Percentiles rank a stretch among this genome's conserved stretches.
These are phyloP conservation scores for Zymoseptoria ardabiliae DNA, from an alignment of 2,329 filamentous ascomycete species.

Conservation along the genomic window DNA sequence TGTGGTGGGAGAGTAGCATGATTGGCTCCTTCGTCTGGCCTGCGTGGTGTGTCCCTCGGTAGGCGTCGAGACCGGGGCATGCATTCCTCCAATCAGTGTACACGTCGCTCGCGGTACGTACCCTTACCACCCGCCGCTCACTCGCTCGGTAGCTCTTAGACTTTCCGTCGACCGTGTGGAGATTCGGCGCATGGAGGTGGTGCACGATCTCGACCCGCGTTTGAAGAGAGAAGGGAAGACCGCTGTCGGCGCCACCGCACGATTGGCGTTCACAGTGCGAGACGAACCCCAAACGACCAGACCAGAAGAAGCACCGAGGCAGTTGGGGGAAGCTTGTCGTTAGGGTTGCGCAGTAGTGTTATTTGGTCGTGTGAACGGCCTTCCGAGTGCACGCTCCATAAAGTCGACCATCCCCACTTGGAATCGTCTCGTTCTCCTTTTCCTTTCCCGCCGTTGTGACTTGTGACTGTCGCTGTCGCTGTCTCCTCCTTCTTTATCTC, in stretches of 20 bases:
- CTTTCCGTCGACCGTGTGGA: background rate
- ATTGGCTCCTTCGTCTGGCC: background rate
- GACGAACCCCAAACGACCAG: background rate
- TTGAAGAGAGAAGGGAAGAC: too few species aligned
- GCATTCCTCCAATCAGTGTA: background rate
- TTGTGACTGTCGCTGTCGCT: background rate
- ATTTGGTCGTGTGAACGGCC: background rate
- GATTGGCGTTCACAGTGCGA: background rate
- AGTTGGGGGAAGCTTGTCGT: background rate
- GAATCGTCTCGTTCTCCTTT: background rate
- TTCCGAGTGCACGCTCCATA: background rate
- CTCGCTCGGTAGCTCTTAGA: background rate
- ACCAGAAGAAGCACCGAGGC: background rate
- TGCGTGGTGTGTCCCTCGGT: background rate
- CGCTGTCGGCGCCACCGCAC: background rate
- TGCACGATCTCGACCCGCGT: background rate
- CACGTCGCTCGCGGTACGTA: background rate
- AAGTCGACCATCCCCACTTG: background rate
- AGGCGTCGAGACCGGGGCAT: background rate
- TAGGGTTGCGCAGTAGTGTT: background rate
- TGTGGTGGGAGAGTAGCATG: background rate
- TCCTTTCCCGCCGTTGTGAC: background rate
- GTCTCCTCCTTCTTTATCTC: background rate
- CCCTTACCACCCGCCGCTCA: background rate
- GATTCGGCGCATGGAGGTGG: background rate